Percentiles rank a stretch among this genome's conserved stretches.
Evolutionary conservation across 306 rosid species (phyloP).

Genomic region (Dicorynia guianensis): DNA sequence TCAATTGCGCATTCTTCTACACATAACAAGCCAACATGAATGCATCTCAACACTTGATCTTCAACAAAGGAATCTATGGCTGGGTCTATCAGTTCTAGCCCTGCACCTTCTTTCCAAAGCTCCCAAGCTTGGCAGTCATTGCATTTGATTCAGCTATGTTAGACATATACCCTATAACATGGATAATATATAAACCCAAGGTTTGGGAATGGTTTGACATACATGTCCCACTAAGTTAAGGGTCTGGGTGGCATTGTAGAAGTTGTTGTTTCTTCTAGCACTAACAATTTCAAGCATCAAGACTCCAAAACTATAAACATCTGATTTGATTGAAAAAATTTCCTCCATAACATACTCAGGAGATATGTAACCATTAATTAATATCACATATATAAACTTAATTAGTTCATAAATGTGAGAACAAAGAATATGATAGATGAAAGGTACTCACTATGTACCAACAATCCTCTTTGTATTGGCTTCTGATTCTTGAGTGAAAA

Average conservation of each 20-base stretch:
- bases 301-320: slow-evolving; percentile 29
- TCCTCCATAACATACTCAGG: neutral
- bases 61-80: neutral
- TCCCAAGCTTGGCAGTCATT: slow-evolving; percentile 34
- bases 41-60: slow-evolving; percentile 28
- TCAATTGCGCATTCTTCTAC: neutral
- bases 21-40: slow-evolving; percentile 23
- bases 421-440: too few relatives aligned
- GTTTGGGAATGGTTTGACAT: neutral
- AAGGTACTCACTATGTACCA: slow-evolving; percentile 21
- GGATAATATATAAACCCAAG: neutral
- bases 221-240: slow-evolving; percentile 29
- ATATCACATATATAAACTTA: neutral
- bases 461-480: slow-evolving; percentile 14
- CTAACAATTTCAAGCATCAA: slow-evolving; percentile 25
- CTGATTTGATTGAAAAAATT: neutral
- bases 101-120: slow-evolving; percentile 25
- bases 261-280: slow-evolving; percentile 24
- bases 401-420: neutral
- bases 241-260: neutral
- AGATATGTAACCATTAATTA: slow-evolving; percentile 18
- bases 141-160: neutral
- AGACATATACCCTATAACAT: neutral
- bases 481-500: neutral
- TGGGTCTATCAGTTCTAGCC: slow-evolving; percentile 28